phyloP scores from a whole-genome alignment of 441 rosid genomes.

The Manihot esculenta region DNA sequence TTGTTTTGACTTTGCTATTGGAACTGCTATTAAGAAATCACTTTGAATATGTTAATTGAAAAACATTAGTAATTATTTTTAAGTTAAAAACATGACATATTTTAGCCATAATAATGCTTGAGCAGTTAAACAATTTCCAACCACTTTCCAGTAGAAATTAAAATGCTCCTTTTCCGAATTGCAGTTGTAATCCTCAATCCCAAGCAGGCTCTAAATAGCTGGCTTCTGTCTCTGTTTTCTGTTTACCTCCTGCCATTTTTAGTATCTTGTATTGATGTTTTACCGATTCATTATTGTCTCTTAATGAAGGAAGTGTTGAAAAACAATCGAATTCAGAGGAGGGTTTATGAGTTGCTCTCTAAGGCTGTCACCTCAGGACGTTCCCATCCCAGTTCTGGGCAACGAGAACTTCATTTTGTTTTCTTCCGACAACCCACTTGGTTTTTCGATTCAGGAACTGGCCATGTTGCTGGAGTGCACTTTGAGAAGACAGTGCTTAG shows the following conservation, averaged over 20 bases:
- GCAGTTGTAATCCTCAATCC: too few relatives aligned
- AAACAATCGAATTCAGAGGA: conserved; percentile 63
- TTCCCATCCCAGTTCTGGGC: conserved; percentile 48
- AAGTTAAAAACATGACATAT: too few relatives aligned
- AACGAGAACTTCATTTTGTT: conserved; percentile 80
- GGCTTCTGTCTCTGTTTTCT: neutral
- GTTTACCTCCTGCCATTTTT: neutral
- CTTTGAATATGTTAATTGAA: too few relatives aligned
- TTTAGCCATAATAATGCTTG: too few relatives aligned
- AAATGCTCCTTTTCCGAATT: too few relatives aligned
- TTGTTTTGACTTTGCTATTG: too few relatives aligned
- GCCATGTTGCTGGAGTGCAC: conserved; percentile 66
- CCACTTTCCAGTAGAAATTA: too few relatives aligned
- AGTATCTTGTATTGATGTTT: conserved; percentile 25
- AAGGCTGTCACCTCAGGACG: conserved; percentile 54
- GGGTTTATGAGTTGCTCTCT: conserved; percentile 76
- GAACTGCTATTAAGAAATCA: too few relatives aligned
- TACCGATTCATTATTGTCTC: conserved; percentile 20
- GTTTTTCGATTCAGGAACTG: conserved; percentile 60
- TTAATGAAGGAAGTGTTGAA: conserved; percentile 83
- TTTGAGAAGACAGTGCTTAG: conserved; percentile 80
- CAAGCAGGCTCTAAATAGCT: neutral
- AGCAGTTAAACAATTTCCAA: too few relatives aligned
- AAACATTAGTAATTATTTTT: too few relatives aligned
- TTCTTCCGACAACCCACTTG: conserved; percentile 75